These are phyloP conservation scores for Colletotrichum sp. DNA, from an alignment of 2,329 filamentous ascomycete species.

Conservation along the genomic window DNA sequence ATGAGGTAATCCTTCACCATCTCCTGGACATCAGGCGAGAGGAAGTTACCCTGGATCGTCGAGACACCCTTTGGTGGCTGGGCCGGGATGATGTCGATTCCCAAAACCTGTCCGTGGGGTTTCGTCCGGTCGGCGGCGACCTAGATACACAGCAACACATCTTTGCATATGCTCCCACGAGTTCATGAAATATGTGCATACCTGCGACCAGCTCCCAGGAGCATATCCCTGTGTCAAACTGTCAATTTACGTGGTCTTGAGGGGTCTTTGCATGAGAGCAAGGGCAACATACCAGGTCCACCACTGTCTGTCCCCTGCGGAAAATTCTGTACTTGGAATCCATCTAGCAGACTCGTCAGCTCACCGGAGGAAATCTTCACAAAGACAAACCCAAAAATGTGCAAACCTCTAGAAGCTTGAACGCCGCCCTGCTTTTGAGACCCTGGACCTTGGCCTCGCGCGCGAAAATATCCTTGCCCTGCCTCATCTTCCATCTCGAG, in stretches of 20 bases:
- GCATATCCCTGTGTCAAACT: conserved; percentile 71
- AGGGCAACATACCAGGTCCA: conserved; percentile 75
- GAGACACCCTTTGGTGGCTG: conserved; percentile 91
- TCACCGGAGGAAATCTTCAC: background rate
- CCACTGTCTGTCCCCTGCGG: conserved; percentile 78
- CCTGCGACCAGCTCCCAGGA: conserved; percentile 75
- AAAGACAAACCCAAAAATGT: background rate
- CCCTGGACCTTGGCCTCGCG: conserved; percentile 78
- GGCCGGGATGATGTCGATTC: conserved; percentile 92
- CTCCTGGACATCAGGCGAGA: conserved; percentile 74
- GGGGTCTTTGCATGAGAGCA: background rate
- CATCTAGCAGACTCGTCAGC: conserved; percentile 60
- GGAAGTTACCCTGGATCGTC: conserved; percentile 93
- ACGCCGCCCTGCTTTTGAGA: conserved; percentile 89
- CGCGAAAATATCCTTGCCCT: conserved; percentile 74
- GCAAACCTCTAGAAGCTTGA: conserved; percentile 84
- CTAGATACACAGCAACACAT: conserved; percentile 44
- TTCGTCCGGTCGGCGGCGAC: conserved; percentile 81
- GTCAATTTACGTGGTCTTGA: background rate
- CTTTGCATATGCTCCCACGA: background rate
- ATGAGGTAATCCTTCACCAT: conserved; percentile 79
- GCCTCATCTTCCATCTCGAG: conserved; percentile 80
- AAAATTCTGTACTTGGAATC: conserved; percentile 84
- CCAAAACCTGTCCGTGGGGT: conserved; percentile 80
- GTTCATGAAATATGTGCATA: conserved; percentile 31